These are phyloP conservation scores for Dalbergia cultrata DNA, from an alignment of 306 rosid genomes.

Conservation along the genomic window DNA sequence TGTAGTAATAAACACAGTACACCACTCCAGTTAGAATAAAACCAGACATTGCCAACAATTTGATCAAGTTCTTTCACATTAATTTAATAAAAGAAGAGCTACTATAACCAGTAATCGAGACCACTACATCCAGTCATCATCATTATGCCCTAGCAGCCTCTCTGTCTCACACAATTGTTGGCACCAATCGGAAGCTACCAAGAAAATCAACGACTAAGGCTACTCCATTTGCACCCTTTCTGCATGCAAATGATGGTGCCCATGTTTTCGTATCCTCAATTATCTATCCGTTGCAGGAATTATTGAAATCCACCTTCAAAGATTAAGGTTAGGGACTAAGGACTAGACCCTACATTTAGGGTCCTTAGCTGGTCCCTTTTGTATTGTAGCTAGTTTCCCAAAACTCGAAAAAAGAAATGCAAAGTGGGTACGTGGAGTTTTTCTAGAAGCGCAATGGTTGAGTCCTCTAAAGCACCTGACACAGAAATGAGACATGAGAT, in stretches of 20 bases:
- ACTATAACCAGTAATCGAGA: not conserved
- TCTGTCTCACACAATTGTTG: not conserved
- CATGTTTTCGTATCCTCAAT: not conserved
- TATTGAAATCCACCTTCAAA: conserved; percentile 13
- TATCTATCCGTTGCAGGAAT: not conserved
- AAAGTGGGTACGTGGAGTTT: conserved; percentile 22
- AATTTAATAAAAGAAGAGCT: too few species aligned
- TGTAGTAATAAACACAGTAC: too few species aligned
- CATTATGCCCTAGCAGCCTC: not conserved
- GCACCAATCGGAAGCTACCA: conserved; percentile 5
- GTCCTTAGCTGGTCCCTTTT: not conserved
- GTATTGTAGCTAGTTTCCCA: not conserved
- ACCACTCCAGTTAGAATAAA: too few species aligned
- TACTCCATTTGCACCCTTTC: conserved; percentile 2
- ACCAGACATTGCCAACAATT: too few species aligned
- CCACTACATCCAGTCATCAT: not conserved
- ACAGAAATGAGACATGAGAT: too few species aligned
- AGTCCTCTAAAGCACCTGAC: too few species aligned
- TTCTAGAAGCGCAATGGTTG: not conserved
- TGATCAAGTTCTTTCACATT: too few species aligned
- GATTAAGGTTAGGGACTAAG: not conserved
- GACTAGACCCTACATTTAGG: not conserved
- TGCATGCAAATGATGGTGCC: not conserved
- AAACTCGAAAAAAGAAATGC: not conserved
- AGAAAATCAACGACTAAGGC: not conserved